Percentiles rank a stretch among this genome's conserved stretches.
phyloP scores from a whole-genome alignment of 768 basidiomycete genomes.

The Amanita brunnescens region DNA sequence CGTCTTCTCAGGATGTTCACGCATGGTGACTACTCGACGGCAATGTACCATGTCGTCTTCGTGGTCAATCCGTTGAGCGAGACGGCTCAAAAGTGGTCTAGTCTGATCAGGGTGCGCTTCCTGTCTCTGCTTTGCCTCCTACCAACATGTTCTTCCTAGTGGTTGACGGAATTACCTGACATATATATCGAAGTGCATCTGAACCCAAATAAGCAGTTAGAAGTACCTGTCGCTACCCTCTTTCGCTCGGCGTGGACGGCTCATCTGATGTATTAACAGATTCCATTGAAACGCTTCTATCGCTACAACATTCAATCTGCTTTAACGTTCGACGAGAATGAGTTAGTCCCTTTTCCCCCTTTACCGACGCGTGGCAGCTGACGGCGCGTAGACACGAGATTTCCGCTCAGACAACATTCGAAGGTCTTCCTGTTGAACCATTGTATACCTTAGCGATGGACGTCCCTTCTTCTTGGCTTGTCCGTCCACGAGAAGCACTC shows the following conservation, averaged over 20 bases:
- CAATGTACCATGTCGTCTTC: slow-evolving; percentile 61
- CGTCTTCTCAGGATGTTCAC: slow-evolving; percentile 46
- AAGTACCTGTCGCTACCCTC: slow-evolving; percentile 38
- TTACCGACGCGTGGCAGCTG: neutral
- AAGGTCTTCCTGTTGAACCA: slow-evolving; percentile 69
- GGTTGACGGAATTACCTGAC: slow-evolving; percentile 55
- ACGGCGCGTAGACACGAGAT: slow-evolving; percentile 42
- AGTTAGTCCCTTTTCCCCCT: slow-evolving; percentile 37
- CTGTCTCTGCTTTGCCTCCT: neutral
- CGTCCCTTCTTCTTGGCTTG: slow-evolving; percentile 86
- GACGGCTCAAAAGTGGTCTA: slow-evolving; percentile 78
- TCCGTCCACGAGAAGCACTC: slow-evolving; percentile 77
- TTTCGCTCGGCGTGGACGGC: neutral
- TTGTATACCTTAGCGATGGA: slow-evolving; percentile 96
- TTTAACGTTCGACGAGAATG: slow-evolving; percentile 56
- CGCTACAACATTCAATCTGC: slow-evolving; percentile 58
- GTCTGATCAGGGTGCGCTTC: slow-evolving; percentile 56
- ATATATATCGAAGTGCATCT: slow-evolving; percentile 71
- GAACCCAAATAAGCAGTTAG: slow-evolving; percentile 57
- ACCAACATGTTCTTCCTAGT: slow-evolving; percentile 27
- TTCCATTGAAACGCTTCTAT: slow-evolving; percentile 91
- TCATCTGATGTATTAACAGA: slow-evolving; percentile 29
- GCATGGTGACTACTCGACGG: slow-evolving; percentile 57
- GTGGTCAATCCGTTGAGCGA: slow-evolving; percentile 84
- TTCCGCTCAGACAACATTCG: slow-evolving; percentile 53